Evolutionary conservation across 73 alveolate genomes (phyloP), one percentile per base, ranked within the genome.

Genomic region (Blepharisma stoltei): DNA sequence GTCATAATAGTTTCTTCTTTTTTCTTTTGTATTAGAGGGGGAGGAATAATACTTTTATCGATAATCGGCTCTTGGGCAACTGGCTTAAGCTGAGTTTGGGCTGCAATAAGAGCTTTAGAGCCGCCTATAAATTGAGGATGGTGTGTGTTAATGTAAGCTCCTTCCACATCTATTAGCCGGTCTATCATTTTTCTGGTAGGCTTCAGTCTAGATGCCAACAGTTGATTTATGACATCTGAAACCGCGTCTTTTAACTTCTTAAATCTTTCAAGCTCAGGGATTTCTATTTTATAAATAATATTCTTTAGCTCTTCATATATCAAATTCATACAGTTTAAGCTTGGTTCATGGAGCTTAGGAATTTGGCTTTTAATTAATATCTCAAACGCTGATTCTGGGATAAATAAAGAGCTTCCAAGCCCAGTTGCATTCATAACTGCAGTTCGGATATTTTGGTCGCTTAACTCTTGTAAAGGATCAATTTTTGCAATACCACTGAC

Each of bases 381-480:
- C 65, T 90, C 97, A 78, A 95, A 96, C 46, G 99, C 99, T 20
- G 83, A 87, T 83, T 96, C 99, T 7, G 99, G 98, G 54, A 96
- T 94, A 69, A 96, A 94, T 32, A 91, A 79, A 27, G 83, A 52
- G 6, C 96, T 92, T 27, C 92, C 70, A 14, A 90, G 66, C n/a
- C 97, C 98, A 44, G 86, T 70, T 37, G 98, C 88, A 70, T 89
- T 90, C 71, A 81, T 88, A 2, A 93, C 90, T 0, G 95, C 98
- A 14, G 90, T 88, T 70, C 89, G 41, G 6, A 93, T 91, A 48
- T 90, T 95, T 7, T 84, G 82, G 67, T 91, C 96, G 37, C 88
- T 47, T 25, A 93, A 77, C 25, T 73, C 67, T 43, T 88, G 87
- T 55, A 91, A 77, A 27, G 97, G 95, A 77, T 93, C 90, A 43